These are phyloP conservation scores for Hexamita inflata DNA, from an alignment of 208 protist genomes.

Conservation along the genomic window DNA sequence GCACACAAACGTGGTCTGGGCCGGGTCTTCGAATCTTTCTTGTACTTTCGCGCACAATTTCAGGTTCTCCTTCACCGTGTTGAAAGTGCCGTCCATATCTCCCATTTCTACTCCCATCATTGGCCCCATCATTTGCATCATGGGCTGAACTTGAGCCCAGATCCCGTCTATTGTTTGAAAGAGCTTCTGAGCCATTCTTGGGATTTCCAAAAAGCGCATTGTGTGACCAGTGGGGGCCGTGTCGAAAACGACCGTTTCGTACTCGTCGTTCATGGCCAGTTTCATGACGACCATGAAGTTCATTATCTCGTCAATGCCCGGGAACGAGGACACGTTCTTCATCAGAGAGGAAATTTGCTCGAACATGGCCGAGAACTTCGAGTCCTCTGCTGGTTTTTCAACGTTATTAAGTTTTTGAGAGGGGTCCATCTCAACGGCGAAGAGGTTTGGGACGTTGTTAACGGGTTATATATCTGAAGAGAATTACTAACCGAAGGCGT, in stretches of 20 bases:
- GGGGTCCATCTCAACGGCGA: conserved; percentile 74
- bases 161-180: not conserved
- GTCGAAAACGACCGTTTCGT: conserved; percentile 86
- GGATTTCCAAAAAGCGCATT: conserved; percentile 73
- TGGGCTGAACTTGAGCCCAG: not conserved
- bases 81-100: not conserved
- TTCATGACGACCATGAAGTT: conserved; percentile 81
- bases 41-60: conserved; percentile 23
- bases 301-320: conserved; percentile 90
- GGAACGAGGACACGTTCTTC: conserved; percentile 29
- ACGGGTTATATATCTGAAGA: conserved; percentile 60
- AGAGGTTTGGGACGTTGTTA: conserved; percentile 72
- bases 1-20: conserved; percentile 78
- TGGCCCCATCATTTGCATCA: not conserved
- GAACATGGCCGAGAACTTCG: not conserved
- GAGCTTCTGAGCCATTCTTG: conserved; percentile 44
- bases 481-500: conserved; percentile 87
- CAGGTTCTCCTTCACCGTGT: not conserved
- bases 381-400: no score
- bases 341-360: not conserved
- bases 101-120: not conserved
- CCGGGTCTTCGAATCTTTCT: conserved; percentile 41
- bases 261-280: conserved; percentile 63
- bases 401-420: conserved; percentile 33
- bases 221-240: conserved; percentile 96